A percentile compares a stretch with the other conserved stretches of the same genome.
phyloP scores from a whole-genome alignment of 2,329 filamentous ascomycete species.

The Hortaea sp. region DNA sequence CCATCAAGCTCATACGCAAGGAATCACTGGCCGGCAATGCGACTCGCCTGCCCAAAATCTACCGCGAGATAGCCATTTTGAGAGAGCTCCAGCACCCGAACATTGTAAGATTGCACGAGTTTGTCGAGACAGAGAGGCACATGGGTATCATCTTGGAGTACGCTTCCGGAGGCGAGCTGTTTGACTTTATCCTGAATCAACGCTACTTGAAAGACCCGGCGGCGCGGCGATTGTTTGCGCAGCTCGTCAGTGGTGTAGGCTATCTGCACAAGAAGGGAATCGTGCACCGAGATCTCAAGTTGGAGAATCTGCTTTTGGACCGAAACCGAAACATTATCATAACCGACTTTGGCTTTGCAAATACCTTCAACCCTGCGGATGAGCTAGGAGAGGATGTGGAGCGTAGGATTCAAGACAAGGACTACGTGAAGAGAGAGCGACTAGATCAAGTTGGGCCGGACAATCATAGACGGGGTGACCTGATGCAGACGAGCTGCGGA shows the following conservation, averaged over 20 bases:
- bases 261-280: slow-evolving; percentile 99
- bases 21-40: slow-evolving; percentile 84
- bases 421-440: slow-evolving; percentile 78
- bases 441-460: slow-evolving; percentile 62
- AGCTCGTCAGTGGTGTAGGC: slow-evolving; percentile 90
- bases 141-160: slow-evolving; percentile 99
- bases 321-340: slow-evolving; percentile 99
- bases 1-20: slow-evolving; percentile 93
- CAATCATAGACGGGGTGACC: slow-evolving; percentile 67
- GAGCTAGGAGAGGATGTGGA: slow-evolving; percentile 87
- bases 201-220: slow-evolving; percentile 91
- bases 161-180: slow-evolving; percentile 91
- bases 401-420: slow-evolving; percentile 72
- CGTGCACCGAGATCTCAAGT: slow-evolving; percentile 90
- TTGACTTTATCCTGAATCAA: slow-evolving; percentile 96
- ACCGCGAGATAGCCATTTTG: slow-evolving; percentile 90
- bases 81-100: slow-evolving; percentile 85
- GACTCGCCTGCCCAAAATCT: slow-evolving; percentile 85
- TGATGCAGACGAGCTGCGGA: slow-evolving; percentile 98
- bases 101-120: slow-evolving; percentile 93
- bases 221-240: slow-evolving; percentile 83
- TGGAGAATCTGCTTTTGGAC: slow-evolving; percentile 90
- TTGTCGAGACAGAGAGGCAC: slow-evolving; percentile 94
- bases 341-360: slow-evolving; percentile 97
- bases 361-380: slow-evolving; percentile 85